Base-by-base conservation (phyloP, 352 stramenopile genomes). In the Phytophthora syringae region DNA sequence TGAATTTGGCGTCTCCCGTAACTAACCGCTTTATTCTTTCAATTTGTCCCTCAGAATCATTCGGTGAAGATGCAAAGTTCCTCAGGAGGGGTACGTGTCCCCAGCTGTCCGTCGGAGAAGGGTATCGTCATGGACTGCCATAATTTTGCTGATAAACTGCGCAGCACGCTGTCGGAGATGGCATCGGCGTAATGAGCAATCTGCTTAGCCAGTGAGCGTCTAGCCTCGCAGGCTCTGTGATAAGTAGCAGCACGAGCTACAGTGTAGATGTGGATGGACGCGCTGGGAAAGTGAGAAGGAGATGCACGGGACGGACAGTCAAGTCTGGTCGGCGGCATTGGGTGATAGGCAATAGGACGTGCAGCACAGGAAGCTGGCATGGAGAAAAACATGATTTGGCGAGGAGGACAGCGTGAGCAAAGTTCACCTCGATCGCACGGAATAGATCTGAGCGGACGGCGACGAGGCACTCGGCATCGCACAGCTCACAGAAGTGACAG, bases 111-210 rank as follows among this genome's bases (percentile, higher is more conserved):
- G 13, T 82, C 76, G 2, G 86, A 95, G 58, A 86, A 89, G 40
- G 87, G 87, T 13, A 67, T 88, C 18, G 61, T 88, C 32, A 69
- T 93, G 51, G 84, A 93, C 51, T 86, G 82, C 52, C 73, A 82
- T 42, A 86, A 86, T 73, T 95, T 95, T 81, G 87, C 79, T 53
- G 84, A 92, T n/a, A 91, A 89, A 59, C 57, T 95, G 42, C 82
- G 84, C 71, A 93, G 74, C 73, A 86, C 80, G n/a, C 60, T 95
- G 53, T 93, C 87, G 18, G 87, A 95, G 64, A 95, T 95, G 87
- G 87, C 84, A 52, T 95, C 87, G 5, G 77, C 90, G 50, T 94
- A 80, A 59, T 27, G 25, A 54, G 7, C 37, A 21, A 42, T 60
- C 48, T 32, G 1, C 39, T 48, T 24, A 53, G 25, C 28, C 45